Conservation (phyloP, 352 stramenopile genomes). For the Phytophthora meadii region DNA sequence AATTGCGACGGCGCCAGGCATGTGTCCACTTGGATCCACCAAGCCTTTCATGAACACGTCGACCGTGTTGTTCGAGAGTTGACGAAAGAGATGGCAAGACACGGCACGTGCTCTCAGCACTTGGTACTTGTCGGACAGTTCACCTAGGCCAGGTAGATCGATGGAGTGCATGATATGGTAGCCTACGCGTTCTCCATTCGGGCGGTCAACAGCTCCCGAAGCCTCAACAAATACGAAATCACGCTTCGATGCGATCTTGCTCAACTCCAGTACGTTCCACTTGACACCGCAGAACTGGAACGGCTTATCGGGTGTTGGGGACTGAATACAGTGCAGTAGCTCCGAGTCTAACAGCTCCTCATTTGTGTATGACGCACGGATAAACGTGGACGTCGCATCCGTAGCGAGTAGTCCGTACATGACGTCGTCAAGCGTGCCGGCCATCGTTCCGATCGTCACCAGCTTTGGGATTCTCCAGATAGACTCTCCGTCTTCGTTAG, state of each 20-base stretch:
- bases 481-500: slow-evolving; percentile 7
- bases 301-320: slow-evolving; percentile 41
- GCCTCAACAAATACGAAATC: slow-evolving; percentile 73
- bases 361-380: slow-evolving; percentile 45
- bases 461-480: slow-evolving; percentile 32
- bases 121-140: slow-evolving; percentile 60
- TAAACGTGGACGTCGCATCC: slow-evolving; percentile 38
- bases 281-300: slow-evolving; percentile 61
- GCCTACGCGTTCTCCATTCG: slow-evolving; percentile 51
- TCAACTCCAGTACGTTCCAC: slow-evolving; percentile 45
- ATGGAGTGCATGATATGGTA: slow-evolving; percentile 75
- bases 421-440: slow-evolving; percentile 58
- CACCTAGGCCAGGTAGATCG: slow-evolving; percentile 47
- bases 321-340: slow-evolving; percentile 47
- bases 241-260: slow-evolving; percentile 56
- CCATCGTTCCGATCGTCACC: slow-evolving; percentile 47
- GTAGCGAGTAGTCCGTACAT: slow-evolving; percentile 54
- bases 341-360: slow-evolving; percentile 47
- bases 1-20: slow-evolving; percentile 47
- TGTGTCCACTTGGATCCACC: slow-evolving; percentile 51
- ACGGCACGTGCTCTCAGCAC: slow-evolving; percentile 54
- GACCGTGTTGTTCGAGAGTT: slow-evolving; percentile 38
- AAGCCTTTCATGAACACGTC: slow-evolving; percentile 63
- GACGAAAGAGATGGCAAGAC: slow-evolving; percentile 57
- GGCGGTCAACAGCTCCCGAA: slow-evolving; percentile 38